These are phyloP conservation scores for Aspergillus sparsus DNA, from an alignment of 495 filamentous ascomycete genomes.

Conservation along the genomic window DNA sequence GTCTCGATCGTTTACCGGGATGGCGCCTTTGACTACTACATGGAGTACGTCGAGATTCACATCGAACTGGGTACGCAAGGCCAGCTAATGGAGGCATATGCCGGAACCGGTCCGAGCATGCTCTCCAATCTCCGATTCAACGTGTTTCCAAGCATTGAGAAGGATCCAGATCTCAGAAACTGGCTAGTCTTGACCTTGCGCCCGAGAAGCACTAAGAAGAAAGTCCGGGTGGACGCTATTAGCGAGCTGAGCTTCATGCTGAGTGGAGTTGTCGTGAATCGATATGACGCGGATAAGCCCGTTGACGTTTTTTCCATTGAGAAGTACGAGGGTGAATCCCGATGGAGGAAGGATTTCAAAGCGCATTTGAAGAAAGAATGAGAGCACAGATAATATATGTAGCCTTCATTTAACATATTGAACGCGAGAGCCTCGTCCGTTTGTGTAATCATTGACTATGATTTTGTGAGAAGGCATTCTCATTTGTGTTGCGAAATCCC, in stretches of 20 bases:
- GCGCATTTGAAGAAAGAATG: not conserved
- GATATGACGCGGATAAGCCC: not conserved
- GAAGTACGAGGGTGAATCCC: not conserved
- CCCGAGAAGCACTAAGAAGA: conserved; percentile 15
- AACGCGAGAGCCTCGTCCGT: no score
- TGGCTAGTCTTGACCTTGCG: conserved; percentile 14
- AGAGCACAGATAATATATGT: no score
- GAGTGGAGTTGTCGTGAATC: conserved; percentile 19
- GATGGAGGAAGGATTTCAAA: not conserved
- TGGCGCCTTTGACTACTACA: conserved; percentile 2
- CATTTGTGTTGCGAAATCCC: no score
- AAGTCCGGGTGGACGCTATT: not conserved
- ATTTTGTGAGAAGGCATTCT: no score
- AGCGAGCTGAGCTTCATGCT: conserved; percentile 22
- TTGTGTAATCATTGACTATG: no score
- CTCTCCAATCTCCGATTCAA: conserved; percentile 30
- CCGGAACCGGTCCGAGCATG: conserved; percentile 25
- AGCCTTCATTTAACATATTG: no score
- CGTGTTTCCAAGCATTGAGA: conserved; percentile 11
- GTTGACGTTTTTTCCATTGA: not conserved
- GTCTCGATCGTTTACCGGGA: conserved; percentile 1
- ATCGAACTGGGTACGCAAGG: conserved; percentile 2
- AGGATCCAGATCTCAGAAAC: not conserved
- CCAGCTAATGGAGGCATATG: conserved; percentile 8
- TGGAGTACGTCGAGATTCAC: conserved; percentile 7